Evolutionary conservation across 2,329 filamentous ascomycete genomes (phyloP).

Genomic region (Aspergillus fumigatus): DNA sequence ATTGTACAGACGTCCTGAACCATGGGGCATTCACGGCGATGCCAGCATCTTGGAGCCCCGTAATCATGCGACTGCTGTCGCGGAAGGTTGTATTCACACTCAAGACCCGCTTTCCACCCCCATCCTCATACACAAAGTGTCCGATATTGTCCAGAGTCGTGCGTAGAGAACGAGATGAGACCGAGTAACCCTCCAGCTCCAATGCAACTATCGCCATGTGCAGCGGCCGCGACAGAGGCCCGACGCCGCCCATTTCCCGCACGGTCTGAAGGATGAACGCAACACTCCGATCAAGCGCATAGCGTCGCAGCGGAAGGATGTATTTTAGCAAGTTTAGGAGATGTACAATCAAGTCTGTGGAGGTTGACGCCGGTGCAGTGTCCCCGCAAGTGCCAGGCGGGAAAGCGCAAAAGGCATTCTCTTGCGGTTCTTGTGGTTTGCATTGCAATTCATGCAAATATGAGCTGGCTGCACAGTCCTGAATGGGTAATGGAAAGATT

Average conservation of each 20-base stretch:
- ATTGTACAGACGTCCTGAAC: constrained; percentile 7
- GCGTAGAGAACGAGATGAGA: constrained; percentile 17
- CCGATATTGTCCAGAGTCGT: constrained; percentile 25
- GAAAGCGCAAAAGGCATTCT: constrained; percentile 11
- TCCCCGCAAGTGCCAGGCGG: constrained; percentile 2
- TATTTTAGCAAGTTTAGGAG: too few relatives aligned
- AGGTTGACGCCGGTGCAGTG: constrained; percentile 11
- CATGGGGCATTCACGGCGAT: constrained; percentile 2
- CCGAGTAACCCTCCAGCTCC: constrained; percentile 23
- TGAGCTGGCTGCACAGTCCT: constrained; percentile 10
- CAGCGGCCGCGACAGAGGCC: constrained; percentile 26
- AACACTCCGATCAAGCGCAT: too few relatives aligned
- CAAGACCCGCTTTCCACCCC: constrained; percentile 24
- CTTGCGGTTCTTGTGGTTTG: constrained; percentile 15
- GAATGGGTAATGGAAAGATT: constrained; percentile 25
- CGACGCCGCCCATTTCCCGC: constrained; percentile 23
- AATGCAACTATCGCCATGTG: constrained; percentile 23
- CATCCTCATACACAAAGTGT: constrained; percentile 20
- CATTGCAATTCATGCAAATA: constrained; percentile 33
- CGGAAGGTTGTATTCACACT: constrained; percentile 25
- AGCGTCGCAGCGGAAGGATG: too few relatives aligned
- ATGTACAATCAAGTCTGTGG: too few relatives aligned
- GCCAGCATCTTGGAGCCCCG: constrained; percentile 22
- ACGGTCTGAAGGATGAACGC: constrained; percentile 26
- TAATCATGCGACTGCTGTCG: constrained; percentile 34